Conservation (phyloP, 495 filamentous ascomycete species). For the Cryomyces antarcticus region DNA sequence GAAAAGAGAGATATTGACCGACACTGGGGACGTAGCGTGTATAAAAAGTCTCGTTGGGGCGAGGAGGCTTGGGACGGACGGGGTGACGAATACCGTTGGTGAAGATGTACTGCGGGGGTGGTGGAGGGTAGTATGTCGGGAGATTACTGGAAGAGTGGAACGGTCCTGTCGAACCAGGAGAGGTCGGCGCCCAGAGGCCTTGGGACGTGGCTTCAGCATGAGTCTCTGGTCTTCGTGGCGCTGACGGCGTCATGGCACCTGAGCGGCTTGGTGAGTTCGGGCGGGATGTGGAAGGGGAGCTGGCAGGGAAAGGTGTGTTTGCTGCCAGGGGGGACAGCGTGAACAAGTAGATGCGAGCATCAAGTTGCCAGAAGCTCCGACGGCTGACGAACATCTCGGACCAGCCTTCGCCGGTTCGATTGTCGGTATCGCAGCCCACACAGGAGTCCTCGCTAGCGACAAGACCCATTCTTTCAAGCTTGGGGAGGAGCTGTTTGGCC, state of each 20-base stretch:
- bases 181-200: slow-evolving; percentile 16
- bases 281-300: slow-evolving; percentile 32
- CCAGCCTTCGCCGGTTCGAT: slow-evolving; percentile 44
- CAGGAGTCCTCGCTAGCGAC: slow-evolving; percentile 55
- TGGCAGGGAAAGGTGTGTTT: slow-evolving; percentile 33
- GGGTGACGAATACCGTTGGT: slow-evolving; percentile 71
- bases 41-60: slow-evolving; percentile 78
- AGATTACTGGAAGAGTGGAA: slow-evolving; percentile 64
- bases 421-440: slow-evolving; percentile 44
- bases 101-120: slow-evolving; percentile 60
- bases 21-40: slow-evolving; percentile 66
- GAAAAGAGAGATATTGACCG: slow-evolving; percentile 71
- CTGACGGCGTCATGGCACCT: slow-evolving; percentile 11
- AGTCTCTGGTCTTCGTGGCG: slow-evolving; percentile 12
- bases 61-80: slow-evolving; percentile 68
- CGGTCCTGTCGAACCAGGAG: slow-evolving; percentile 24
- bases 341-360: slow-evolving; percentile 72
- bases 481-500: slow-evolving; percentile 61
- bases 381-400: slow-evolving; percentile 63
- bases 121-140: slow-evolving; percentile 76
- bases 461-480: slow-evolving; percentile 82
- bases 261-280: slow-evolving; percentile 40
- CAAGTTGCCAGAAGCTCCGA: slow-evolving; percentile 78
- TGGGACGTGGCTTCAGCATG: slow-evolving; percentile 12
- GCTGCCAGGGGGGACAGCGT: slow-evolving; percentile 42